Base-by-base conservation (phyloP, 2,329 filamentous ascomycete genomes). In the Periconia digitata region DNA sequence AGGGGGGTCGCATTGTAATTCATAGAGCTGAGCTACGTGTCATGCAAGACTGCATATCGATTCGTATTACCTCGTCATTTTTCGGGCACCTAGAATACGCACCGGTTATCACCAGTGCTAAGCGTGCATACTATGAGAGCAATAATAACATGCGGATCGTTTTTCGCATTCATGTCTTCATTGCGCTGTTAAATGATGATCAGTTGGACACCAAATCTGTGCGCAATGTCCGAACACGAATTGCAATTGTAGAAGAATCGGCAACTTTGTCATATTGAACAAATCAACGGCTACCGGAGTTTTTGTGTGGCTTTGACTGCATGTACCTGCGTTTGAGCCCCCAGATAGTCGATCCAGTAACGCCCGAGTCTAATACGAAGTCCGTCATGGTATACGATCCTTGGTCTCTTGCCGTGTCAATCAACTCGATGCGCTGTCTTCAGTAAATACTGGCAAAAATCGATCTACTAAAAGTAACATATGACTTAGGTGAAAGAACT, bases 211-310 rank as follows among this genome's bases (percentile, higher is more conserved):
- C n/a, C n/a, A 32, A 29, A 43, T 23, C 15, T 35, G 40, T 24
- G 23, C 40, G 35, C 50, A 55, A 58, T 58, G 50, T 53, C 55
- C 55, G 55, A 46, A 55, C 51, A 58, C 55, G 55, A 55, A 27
- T 27, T 44, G 34, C 45, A 40, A 21, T 10, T 44, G 47, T 24
- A 45, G 45, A 46, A 38, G 36, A 29, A 15, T 44, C 20, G 17
- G 32, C 34, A 20, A 44, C 36, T 21, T 38, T 35, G 41, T 43
- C 41, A 40, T 8, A 21, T 29, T 39, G 35, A 22, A 27, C 50
- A 29, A 50, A 53, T 46, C 23, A 46, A 22, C 34, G 15, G 2
- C 2, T 18, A 39, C 20, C 21, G 16, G 21, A 24, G n/a, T 2
- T 23, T 46, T 23, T 16, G 16, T n/a, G 18, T 23, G 16, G 27